Percentiles rank a stretch among this genome's conserved stretches.
Conservation (phyloP, 2,329 filamentous ascomycete genomes). For the Lachnellula arida region DNA sequence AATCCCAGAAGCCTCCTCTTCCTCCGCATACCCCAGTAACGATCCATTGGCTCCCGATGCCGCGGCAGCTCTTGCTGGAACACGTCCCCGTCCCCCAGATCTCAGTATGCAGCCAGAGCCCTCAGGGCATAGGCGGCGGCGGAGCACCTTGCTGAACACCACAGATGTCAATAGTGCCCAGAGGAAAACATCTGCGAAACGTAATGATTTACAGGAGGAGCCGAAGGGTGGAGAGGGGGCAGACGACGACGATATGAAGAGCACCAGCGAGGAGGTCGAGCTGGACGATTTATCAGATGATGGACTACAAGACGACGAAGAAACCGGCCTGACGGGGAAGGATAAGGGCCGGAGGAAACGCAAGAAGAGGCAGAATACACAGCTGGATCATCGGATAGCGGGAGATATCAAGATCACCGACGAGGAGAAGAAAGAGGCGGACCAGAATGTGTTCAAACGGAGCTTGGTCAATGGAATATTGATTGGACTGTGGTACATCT, state of each 20-base stretch:
- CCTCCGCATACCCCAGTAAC: constrained; percentile 11
- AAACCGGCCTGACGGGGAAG: constrained; percentile 75
- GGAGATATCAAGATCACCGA: constrained; percentile 56
- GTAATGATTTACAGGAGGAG: constrained; percentile 17
- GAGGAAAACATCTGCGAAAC: constrained; percentile 15
- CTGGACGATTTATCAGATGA: constrained; percentile 58
- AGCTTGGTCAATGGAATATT: constrained; percentile 72
- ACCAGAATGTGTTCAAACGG: constrained; percentile 65
- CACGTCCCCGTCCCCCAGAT: constrained; percentile 16
- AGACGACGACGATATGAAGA: constrained; percentile 25
- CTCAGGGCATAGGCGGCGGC: constrained; percentile 30
- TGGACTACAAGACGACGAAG: constrained; percentile 78
- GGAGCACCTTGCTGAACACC: constrained; percentile 29
- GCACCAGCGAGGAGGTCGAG: constrained; percentile 48
- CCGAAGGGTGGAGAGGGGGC: constrained; percentile 15
- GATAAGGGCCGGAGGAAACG: constrained; percentile 65
- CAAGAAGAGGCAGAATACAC: constrained; percentile 62
- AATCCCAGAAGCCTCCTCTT: constrained; percentile 14
- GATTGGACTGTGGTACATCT: constrained; percentile 82
- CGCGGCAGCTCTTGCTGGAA: constrained; percentile 17
- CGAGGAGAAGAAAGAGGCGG: constrained; percentile 70
- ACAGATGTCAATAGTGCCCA: constrained; percentile 13
- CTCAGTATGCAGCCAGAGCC: constrained; percentile 22
- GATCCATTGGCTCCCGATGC: constrained; percentile 23
- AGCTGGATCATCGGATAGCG: constrained; percentile 65